A percentile compares a stretch with the other conserved stretches of the same genome.
Evolutionary conservation across 805 yeast species (phyloP).

Genomic region (Candida nanaspora): DNA sequence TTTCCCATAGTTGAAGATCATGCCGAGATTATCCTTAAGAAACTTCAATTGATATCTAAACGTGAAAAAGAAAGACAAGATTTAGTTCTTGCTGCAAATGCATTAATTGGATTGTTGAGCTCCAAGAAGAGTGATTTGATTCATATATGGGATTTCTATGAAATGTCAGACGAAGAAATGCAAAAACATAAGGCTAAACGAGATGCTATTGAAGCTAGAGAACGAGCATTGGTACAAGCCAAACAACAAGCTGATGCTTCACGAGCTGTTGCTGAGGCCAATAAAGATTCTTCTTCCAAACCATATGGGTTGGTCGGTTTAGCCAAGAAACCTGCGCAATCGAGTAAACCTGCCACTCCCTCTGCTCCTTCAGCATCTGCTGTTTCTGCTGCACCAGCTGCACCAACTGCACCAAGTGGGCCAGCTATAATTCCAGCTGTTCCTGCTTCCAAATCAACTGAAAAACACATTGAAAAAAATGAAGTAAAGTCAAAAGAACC

Average conservation of each 20-base stretch:
- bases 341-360: background rate
- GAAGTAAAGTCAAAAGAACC: conserved; percentile 4
- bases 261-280: background rate
- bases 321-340: conserved; percentile 8
- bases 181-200: conserved; percentile 17
- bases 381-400: background rate
- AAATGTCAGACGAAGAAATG: conserved; percentile 37
- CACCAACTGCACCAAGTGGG: background rate
- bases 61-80: conserved; percentile 65
- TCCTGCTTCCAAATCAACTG: no score
- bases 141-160: conserved; percentile 50
- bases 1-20: conserved; percentile 69
- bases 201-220: conserved; percentile 11
- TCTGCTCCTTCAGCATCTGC: background rate
- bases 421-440: no score
- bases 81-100: conserved; percentile 67
- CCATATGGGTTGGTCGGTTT: conserved; percentile 26
- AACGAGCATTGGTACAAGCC: conserved; percentile 11
- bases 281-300: conserved; percentile 6
- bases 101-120: conserved; percentile 58
- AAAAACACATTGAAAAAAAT: no score
- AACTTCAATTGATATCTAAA: conserved; percentile 39
- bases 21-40: conserved; percentile 41
- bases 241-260: background rate
- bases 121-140: conserved; percentile 47